Evolutionary conservation across 371 early-diverging fungal species (phyloP).

Genomic region (Mortierella sp.): DNA sequence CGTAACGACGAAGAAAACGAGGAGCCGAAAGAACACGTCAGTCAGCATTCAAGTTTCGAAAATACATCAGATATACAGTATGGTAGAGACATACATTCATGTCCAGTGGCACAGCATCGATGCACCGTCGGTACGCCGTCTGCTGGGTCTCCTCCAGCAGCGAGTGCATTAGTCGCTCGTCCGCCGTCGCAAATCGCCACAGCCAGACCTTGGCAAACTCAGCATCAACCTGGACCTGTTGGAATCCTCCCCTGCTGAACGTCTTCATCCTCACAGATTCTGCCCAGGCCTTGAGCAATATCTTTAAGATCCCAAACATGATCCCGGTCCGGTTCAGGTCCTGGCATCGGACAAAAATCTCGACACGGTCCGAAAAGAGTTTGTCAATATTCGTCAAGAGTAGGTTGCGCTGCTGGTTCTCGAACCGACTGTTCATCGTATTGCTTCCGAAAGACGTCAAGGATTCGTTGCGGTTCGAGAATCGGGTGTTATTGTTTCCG

Average conservation of each 20-base stretch:
- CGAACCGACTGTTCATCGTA: slow-evolving; percentile 42
- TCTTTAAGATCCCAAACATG: slow-evolving; percentile 62
- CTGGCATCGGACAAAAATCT: slow-evolving; percentile 66
- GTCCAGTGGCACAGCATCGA: slow-evolving; percentile 54
- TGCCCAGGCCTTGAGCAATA: slow-evolving; percentile 70
- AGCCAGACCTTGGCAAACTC: slow-evolving; percentile 64
- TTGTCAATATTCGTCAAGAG: slow-evolving; percentile 75
- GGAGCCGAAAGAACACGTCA: background rate
- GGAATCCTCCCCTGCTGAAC: slow-evolving; percentile 59
- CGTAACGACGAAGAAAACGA: background rate
- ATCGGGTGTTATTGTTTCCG: slow-evolving; percentile 8
- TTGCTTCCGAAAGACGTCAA: slow-evolving; percentile 48
- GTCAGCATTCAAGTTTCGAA: too few relatives aligned
- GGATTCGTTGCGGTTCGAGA: slow-evolving; percentile 38
- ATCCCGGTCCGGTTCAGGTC: slow-evolving; percentile 66
- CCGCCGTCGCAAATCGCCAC: slow-evolving; percentile 55
- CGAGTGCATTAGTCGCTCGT: slow-evolving; percentile 59
- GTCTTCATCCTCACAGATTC: slow-evolving; percentile 65
- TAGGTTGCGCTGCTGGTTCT: slow-evolving; percentile 47
- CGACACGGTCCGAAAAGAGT: slow-evolving; percentile 76
- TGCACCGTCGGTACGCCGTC: slow-evolving; percentile 62
- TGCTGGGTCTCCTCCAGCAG: slow-evolving; percentile 69
- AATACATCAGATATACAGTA: too few relatives aligned
- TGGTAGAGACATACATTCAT: slow-evolving; percentile 29
- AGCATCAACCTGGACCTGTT: slow-evolving; percentile 71